Percentiles rank a stretch among this genome's conserved stretches.
These are phyloP conservation scores for Cytospora chrysosperma DNA, from an alignment of 2,329 filamentous ascomycete genomes.

Conservation along the genomic window DNA sequence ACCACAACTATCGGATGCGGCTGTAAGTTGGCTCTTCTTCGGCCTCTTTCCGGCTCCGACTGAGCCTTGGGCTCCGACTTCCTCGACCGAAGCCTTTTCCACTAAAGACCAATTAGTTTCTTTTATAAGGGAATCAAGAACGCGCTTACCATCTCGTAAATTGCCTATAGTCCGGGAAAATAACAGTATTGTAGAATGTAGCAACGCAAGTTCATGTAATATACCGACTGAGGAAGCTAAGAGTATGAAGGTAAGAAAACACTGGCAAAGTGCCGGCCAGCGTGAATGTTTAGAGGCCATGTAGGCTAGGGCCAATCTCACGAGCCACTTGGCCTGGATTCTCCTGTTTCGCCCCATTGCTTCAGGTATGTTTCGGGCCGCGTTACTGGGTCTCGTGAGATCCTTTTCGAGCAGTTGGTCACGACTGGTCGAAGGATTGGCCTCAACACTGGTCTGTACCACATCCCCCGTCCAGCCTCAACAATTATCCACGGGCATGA, in stretches of 20 bases:
- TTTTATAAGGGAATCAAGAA: not conserved
- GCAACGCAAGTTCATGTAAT: not conserved
- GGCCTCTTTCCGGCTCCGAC: not conserved
- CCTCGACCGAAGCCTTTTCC: constrained; percentile 14
- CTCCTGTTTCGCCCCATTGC: not conserved
- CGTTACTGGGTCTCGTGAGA: not conserved
- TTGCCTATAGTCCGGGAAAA: not conserved
- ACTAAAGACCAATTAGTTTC: not conserved
- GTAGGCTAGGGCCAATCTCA: not conserved
- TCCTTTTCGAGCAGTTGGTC: not conserved
- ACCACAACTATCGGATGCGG: constrained; percentile 12
- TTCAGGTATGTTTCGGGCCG: constrained; percentile 5
- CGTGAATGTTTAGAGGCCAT: constrained; percentile 7
- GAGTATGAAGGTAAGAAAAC: not conserved
- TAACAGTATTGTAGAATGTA: not conserved
- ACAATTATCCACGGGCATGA: not conserved
- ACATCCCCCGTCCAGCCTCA: not conserved
- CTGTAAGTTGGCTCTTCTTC: not conserved
- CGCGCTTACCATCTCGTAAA: constrained; percentile 7
- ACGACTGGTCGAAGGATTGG: not conserved
- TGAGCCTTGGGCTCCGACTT: constrained; percentile 5
- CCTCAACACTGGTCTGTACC: not conserved
- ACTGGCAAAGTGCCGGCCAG: constrained; percentile 1
- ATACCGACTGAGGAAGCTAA: not conserved
- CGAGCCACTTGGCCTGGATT: not conserved